Base-by-base conservation (phyloP, 352 stramenopile species). In the Pythium biforme region DNA sequence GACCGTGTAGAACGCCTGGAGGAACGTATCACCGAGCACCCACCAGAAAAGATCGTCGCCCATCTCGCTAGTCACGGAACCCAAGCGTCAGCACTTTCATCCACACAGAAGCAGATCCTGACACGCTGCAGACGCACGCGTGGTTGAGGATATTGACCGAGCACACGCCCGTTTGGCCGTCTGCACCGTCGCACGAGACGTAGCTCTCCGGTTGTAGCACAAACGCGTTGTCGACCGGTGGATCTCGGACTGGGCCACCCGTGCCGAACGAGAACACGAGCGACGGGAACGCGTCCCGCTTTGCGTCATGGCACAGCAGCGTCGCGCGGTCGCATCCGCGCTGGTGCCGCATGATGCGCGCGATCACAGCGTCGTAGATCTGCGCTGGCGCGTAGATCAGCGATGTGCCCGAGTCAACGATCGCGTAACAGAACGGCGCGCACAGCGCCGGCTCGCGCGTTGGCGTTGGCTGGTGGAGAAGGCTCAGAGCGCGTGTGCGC, bases 1-100 rank as follows among this genome's bases (percentile, higher is more conserved):
- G 12, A 88, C 60, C 17, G 78, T 87, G 66, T 88, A 89, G 69
- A 87, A 85, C 25, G 74, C 69, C 48, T 77, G 60, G 27, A 88
- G 59, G 66, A 90, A 89, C 27, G 64, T 73, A 55, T 86, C 77
- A 15, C 81, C 79, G 1, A 89, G 64, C 26, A 89, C 77, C 81
- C 81, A 90, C 74, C 79, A 89, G 49, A 62, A 75, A 25, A 75
- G 45, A 0, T 72, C 70, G 3, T 83, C 70, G 33, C 73, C 74
- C 25, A 82, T 51, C 49, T 73, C 72, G 8, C 72, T 80, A 22
- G 8, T 25, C 17, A 46, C 23, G 29, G 20, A 67, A 19, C 15
- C 34, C 14, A 5, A 22, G n/a, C n/a, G n/a, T 22, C 8, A 56
- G 33, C 15, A n/a, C 17, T n/a, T n/a, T n/a, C n/a, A 56, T 8